Evolutionary conservation across 2,329 filamentous ascomycete genomes (phyloP).

Genomic region (Trichoderma endophyticum): DNA sequence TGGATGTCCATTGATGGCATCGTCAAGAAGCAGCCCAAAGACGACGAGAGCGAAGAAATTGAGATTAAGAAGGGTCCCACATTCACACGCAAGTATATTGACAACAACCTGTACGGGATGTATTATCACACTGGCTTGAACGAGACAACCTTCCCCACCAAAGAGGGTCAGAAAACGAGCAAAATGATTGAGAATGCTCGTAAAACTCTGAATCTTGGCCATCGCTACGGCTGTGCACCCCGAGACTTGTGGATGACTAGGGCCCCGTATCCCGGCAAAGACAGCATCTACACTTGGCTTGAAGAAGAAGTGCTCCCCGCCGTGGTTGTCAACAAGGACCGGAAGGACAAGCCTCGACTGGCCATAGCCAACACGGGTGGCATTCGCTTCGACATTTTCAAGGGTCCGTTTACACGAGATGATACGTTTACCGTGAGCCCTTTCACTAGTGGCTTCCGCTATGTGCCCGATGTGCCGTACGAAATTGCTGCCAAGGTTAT

Average conservation of each 20-base stretch:
- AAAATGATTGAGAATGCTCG: conserved; percentile 67
- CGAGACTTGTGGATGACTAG: conserved; percentile 78
- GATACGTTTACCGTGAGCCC: conserved; percentile 83
- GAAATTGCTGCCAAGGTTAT: conserved; percentile 67
- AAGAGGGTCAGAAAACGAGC: conserved; percentile 69
- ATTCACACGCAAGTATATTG: conserved; percentile 82
- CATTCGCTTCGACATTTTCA: conserved; percentile 92
- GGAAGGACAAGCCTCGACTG: conserved; percentile 61
- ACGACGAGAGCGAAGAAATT: conserved; percentile 22
- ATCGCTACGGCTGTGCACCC: conserved; percentile 79
- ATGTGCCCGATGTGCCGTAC: conserved; percentile 79
- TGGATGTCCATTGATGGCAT: conserved; percentile 82
- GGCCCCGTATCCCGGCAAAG: conserved; percentile 65
- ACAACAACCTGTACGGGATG: conserved; percentile 86
- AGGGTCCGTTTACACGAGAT: conserved; percentile 85
- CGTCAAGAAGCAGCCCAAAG: conserved; percentile 30
- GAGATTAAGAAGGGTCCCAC: conserved; percentile 41
- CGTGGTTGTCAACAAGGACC: conserved; percentile 55
- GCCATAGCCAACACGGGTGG: conserved; percentile 85
- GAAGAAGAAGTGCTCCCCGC: conserved; percentile 70
- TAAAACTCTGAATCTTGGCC: conserved; percentile 66
- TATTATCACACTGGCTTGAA: conserved; percentile 77
- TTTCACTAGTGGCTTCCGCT: conserved; percentile 75
- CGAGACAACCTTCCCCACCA: conserved; percentile 69
- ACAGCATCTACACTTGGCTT: conserved; percentile 81